Evolutionary conservation across 331 rosid genomes (phyloP).

Genomic region (Quercus phellos): DNA sequence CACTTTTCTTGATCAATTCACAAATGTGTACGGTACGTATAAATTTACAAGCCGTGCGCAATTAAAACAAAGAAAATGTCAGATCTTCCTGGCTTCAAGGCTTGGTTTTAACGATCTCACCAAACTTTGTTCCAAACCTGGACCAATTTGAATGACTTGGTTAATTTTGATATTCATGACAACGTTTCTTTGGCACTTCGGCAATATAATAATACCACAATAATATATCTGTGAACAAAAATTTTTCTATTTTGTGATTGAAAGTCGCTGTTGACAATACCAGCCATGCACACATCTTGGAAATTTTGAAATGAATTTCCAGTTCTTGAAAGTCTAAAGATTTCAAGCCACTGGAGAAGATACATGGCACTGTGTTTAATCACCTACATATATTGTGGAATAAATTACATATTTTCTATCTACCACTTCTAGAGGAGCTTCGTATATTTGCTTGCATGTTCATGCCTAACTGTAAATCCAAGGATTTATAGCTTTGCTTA

Average conservation of each 20-base stretch:
- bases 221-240: too few species aligned
- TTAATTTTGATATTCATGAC: not conserved
- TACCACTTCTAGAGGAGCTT: slow-evolving; percentile 39
- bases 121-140: not conserved
- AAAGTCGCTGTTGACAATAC: not conserved
- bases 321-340: not conserved
- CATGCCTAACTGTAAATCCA: slow-evolving; percentile 73
- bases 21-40: not conserved
- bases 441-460: slow-evolving; percentile 39
- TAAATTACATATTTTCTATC: not conserved
- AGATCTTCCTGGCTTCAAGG: not conserved
- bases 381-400: not conserved
- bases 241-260: too few species aligned
- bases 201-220: not conserved
- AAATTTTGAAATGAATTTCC: not conserved
- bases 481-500: slow-evolving; percentile 52
- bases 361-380: slow-evolving; percentile 2
- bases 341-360: slow-evolving; percentile 20
- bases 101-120: not conserved
- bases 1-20: not conserved
- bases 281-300: not conserved
- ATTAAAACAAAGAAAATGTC: not conserved
- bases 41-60: not conserved
- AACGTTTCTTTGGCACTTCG: not conserved
- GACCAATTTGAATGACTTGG: not conserved